Conservation (phyloP, 495 filamentous ascomycete species). For the Penicillium dipodomyicola region DNA sequence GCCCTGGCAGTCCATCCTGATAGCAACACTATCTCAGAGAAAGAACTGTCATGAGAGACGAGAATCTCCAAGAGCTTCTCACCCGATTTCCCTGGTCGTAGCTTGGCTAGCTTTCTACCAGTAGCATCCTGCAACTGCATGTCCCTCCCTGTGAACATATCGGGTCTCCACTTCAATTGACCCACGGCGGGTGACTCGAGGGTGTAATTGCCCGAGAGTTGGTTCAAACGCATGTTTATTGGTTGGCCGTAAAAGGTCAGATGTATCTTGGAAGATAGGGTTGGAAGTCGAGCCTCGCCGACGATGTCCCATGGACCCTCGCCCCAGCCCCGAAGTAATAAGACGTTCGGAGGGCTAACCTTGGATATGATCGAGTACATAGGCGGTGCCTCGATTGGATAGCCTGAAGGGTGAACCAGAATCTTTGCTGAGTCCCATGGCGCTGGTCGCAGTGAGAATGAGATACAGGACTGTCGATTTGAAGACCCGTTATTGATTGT, state of each 20-base stretch:
- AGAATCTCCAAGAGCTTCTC: conserved; percentile 2
- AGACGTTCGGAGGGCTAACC: neutral
- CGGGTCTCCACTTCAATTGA: conserved; percentile 1
- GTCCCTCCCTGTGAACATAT: neutral
- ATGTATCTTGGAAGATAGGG: neutral
- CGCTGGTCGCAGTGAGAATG: conserved; percentile 4
- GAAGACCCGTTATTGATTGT: neutral
- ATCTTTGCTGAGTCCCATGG: conserved; percentile 10
- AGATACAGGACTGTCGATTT: neutral
- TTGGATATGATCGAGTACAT: neutral
- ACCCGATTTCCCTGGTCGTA: neutral
- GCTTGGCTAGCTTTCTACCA: neutral
- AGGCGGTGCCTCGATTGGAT: conserved; percentile 11
- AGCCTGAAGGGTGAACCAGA: conserved; percentile 10
- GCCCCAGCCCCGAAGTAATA: conserved; percentile 2
- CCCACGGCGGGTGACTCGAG: neutral
- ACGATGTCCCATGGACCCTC: neutral
- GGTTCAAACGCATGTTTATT: conserved; percentile 1
- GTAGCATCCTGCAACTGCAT: conserved; percentile 2
- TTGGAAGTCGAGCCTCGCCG: conserved; percentile 2
- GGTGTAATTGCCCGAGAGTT: neutral
- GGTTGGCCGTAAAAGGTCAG: neutral
- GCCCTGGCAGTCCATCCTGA: neutral
- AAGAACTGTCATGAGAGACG: neutral
- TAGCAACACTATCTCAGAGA: conserved; percentile 3